A percentile compares a stretch with the other conserved stretches of the same genome.
These are phyloP conservation scores for Saksenaea vasiformis DNA, from an alignment of 371 early-diverging fungal species.

Conservation along the genomic window DNA sequence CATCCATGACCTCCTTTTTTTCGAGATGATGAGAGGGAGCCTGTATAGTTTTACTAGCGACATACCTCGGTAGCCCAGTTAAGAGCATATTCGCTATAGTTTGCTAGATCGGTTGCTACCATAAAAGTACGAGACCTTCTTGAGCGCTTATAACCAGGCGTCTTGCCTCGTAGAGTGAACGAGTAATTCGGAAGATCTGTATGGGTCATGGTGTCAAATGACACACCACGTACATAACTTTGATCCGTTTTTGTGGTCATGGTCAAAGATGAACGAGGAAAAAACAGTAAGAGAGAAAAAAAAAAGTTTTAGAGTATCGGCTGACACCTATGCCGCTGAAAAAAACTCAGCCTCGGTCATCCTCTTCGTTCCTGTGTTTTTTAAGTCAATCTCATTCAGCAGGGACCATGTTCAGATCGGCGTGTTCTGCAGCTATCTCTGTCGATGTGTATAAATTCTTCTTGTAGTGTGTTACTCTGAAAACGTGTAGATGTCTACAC, in stretches of 20 bases:
- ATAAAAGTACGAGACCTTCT: constrained; percentile 57
- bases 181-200: constrained; percentile 55
- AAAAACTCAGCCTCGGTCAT: neutral
- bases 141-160: constrained; percentile 47
- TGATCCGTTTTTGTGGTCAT: constrained; percentile 6
- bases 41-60: neutral
- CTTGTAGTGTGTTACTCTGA: too few relatives aligned
- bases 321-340: neutral
- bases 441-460: too few relatives aligned
- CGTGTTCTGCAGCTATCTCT: too few relatives aligned
- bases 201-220: constrained; percentile 62
- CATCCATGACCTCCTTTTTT: constrained; percentile 55
- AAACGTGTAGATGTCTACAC: too few relatives aligned
- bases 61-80: constrained; percentile 58
- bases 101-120: constrained; percentile 61
- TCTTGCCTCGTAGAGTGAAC: constrained; percentile 60
- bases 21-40: neutral
- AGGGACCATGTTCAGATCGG: too few relatives aligned
- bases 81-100: constrained; percentile 63
- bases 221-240: constrained; percentile 56
- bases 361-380: too few relatives aligned
- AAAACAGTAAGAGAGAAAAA: neutral
- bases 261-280: neutral
- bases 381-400: too few relatives aligned
- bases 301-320: neutral